Conservation (phyloP, 2,329 filamentous ascomycete genomes). For the Trichoderma citrinoviride region DNA sequence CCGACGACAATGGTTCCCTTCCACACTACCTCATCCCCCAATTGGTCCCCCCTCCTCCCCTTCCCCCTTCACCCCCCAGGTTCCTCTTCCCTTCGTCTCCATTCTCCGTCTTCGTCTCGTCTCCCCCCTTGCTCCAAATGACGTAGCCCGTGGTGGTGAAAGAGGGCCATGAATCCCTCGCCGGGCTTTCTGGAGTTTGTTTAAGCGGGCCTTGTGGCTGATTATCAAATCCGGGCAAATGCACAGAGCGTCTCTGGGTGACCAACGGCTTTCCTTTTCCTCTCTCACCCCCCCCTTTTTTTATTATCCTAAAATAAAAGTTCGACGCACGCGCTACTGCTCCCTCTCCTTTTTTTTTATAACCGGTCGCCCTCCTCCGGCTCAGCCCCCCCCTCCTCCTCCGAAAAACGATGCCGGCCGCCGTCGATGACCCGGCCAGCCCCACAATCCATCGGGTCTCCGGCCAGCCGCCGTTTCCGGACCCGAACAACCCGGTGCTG, state of each 20-base stretch:
- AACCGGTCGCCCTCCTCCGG: constrained; percentile 3
- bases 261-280: constrained; percentile 17
- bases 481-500: constrained; percentile 59
- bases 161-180: neutral
- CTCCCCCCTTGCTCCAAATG: neutral
- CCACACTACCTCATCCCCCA: neutral
- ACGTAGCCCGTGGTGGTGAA: constrained; percentile 8
- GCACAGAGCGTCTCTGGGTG: constrained; percentile 16
- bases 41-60: neutral
- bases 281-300: constrained; percentile 7
- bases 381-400: constrained; percentile 22
- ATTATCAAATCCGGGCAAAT: constrained; percentile 17
- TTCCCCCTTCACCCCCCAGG: neutral
- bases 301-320: too few relatives aligned
- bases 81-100: neutral
- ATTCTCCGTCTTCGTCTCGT: neutral
- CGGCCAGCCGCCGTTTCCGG: constrained; percentile 63
- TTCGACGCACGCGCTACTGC: constrained; percentile 1
- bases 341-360: neutral
- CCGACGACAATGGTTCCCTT: neutral
- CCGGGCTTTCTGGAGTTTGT: neutral
- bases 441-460: constrained; percentile 69
- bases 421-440: constrained; percentile 72
- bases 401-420: constrained; percentile 66
- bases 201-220: constrained; percentile 19